Conservation (phyloP, 1,139 yeast genomes). For the Scheffersomyces titani region DNA sequence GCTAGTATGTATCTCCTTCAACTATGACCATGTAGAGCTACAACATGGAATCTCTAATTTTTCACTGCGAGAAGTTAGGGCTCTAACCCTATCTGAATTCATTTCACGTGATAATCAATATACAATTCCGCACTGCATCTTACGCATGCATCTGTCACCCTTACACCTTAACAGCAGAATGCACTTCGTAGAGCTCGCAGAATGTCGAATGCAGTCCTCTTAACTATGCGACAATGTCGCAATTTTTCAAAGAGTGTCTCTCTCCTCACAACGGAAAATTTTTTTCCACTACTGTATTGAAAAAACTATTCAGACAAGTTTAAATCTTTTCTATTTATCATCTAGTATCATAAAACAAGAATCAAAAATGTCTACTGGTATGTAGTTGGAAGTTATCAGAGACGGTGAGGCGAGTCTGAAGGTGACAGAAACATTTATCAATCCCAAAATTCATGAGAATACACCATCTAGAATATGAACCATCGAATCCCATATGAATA, state of each 20-base stretch:
- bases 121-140: not conserved
- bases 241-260: not conserved
- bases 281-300: conserved; percentile 1
- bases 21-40: not conserved
- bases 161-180: not conserved
- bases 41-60: not conserved
- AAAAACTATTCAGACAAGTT: conserved; percentile 12
- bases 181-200: not conserved
- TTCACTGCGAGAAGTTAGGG: not conserved
- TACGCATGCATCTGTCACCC: not conserved
- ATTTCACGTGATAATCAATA: not conserved
- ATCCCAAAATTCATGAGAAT: not conserved
- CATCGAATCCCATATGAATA: not conserved
- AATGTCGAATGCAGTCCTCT: not conserved
- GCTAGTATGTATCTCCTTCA: not conserved
- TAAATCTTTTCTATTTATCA: not conserved
- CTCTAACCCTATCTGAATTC: not conserved
- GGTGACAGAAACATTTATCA: not conserved
- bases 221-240: not conserved
- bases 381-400: conserved; percentile 6
- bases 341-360: conserved; percentile 24
- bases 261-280: not conserved
- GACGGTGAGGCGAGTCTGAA: not conserved
- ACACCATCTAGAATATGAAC: not conserved
- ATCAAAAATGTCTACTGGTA: conserved; percentile 23